Evolutionary conservation across 2,329 filamentous ascomycete genomes (phyloP), one percentile per base, ranked within the genome.

Genomic region (Periconia digitata): DNA sequence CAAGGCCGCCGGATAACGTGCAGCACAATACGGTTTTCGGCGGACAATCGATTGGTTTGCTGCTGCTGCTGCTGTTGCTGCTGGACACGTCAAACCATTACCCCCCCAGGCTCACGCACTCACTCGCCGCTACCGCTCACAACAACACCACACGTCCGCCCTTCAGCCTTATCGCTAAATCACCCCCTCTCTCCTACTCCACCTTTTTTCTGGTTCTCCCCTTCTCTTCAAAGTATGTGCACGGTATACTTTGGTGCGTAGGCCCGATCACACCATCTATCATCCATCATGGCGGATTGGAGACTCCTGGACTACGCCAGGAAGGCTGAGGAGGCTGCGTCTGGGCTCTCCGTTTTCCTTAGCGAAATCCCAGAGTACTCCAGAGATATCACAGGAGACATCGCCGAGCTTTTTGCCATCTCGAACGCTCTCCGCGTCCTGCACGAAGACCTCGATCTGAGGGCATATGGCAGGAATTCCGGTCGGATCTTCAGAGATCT

Each of bases 361-460:
- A 70, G 72, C 47, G 73, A 75, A 54, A 74, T 84, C 41, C 76
- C 78, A 7, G 72, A 79, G 44, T 69, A 77, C 56, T 71, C 76
- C 27, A 74, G 76, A 24, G 76, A 80, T 37, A 79, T 85, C 56
- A 80, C 79, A 20, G 72, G 72, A 24, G 65, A 79, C 22, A 79
- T 84, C 44, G 74, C 77, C 46, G 74, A 81, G 50, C 72, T 84
- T 20, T 82, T 79, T 59, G 73, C 74, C 43, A 78, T 84, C 61
- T 79, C 79, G 47, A 72, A 75, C 40, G 72, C 70, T 8, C 69
- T 85, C 20, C 74, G 75, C 39, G 69, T 69, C 36, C 66, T 85
- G 34, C 73, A 79, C 36, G 70, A 71, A 42, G 64, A 74, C 22
- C 64, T 78, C 23, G 67, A 70, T 13, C 63, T 72, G 47, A 68